Conservation (phyloP, 2,329 filamentous ascomycete species). For the Epichloe brachyelytri region DNA sequence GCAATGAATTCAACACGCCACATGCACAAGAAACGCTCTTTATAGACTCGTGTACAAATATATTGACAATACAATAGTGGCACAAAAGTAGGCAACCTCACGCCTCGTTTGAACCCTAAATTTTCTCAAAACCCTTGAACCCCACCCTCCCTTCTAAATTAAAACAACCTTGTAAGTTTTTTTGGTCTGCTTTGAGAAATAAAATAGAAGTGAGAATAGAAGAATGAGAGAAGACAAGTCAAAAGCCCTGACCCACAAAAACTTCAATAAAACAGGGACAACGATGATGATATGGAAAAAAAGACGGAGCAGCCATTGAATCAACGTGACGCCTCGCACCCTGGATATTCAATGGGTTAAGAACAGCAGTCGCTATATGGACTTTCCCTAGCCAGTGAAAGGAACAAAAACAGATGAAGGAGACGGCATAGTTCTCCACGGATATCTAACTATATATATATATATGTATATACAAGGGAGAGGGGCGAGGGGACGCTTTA, state of each 20-base stretch:
- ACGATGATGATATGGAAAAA: neutral
- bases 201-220: neutral
- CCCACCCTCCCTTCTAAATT: neutral
- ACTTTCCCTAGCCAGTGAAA: neutral
- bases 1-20: too few relatives aligned
- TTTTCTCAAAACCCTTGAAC: too few relatives aligned
- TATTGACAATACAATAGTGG: neutral
- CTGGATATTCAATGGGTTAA: too few relatives aligned
- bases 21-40: too few relatives aligned
- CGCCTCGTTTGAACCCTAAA: neutral
- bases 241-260: neutral
- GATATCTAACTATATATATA: neutral
- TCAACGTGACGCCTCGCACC: too few relatives aligned
- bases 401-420: neutral
- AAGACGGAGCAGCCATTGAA: neutral
- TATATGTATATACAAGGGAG: neutral
- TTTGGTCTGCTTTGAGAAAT: too few relatives aligned
- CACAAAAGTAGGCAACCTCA: neutral
- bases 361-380: too few relatives aligned
- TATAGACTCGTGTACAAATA: too few relatives aligned
- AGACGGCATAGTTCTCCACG: neutral
- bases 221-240: neutral
- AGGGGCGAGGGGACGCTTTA: constrained; percentile 6
- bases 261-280: neutral
- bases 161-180: neutral